Base-by-base conservation (phyloP, 345 rosid species). In the Bruguiera parviflora region DNA sequence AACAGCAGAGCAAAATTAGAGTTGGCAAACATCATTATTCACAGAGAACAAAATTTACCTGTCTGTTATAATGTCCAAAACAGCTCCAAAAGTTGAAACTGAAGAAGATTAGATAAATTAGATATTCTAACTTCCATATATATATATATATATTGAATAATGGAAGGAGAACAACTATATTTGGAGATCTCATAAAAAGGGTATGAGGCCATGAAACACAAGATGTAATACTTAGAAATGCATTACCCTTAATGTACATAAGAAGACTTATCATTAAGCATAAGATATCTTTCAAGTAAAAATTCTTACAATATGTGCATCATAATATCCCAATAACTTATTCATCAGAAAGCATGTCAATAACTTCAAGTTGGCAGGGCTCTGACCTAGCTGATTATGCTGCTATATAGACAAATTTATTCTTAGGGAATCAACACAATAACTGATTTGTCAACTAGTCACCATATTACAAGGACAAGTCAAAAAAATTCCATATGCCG, bases 81-180 rank as follows among this genome's bases (percentile, higher is more conserved):
- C 92, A 72, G 97, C 98, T 83, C 96, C 98, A 79, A 94, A 89
- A 24, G 98, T 94, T 25, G 97, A 94, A 64, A 92, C 96, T 94
- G 87, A 58, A 78, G 35, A 61, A 59, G 37, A 37, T 66, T 19
- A 68, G 68, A 73, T 37, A 58, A 61, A 72, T 74, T 33, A 69
- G 73, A 72, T 9, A 64, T 49, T 63, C 28, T 29, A 52, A 35
- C 31, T 58, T 53, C 58, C 11, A 0, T 3, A 20, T 39, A 21
- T 9, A 32, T 61, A 46, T 8, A 43, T 18, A 18, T 3, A 43
- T 1, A 3, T 13, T 43, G 49, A 15, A 43, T 43, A 13, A 13
- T 13, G 13, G 13, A 11, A 13, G 5, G 16, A 43, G 49, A 19
- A 43, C 49, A 15, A 43, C 18, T 15, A 11, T 15, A 43, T 43